A percentile compares a stretch with the other conserved stretches of the same genome.
These are phyloP conservation scores for Coemansia sp. DNA, from an alignment of 192 early-diverging fungal species.

Conservation along the genomic window DNA sequence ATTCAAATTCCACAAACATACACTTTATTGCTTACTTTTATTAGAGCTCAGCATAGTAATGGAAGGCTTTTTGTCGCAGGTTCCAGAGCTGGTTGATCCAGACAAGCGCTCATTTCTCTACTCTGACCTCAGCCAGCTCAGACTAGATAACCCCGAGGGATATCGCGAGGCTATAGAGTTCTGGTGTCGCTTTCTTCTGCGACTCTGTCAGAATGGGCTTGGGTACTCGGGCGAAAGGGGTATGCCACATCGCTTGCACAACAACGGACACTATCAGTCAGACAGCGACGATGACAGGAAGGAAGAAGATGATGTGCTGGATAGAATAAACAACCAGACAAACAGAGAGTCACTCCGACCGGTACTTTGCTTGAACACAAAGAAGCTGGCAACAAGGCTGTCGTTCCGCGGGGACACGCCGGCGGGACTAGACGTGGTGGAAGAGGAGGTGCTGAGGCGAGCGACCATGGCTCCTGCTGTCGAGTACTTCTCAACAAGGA, in stretches of 20 bases:
- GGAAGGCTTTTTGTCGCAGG: conserved; percentile 12
- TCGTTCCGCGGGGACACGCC: conserved; percentile 39
- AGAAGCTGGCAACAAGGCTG: conserved; percentile 17
- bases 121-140: conserved; percentile 34
- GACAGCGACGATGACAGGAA: not conserved
- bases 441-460: conserved; percentile 15
- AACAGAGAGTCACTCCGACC: conserved; percentile 2
- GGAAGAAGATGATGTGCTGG: conserved; percentile 2
- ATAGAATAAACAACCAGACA: not conserved
- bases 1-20: not conserved
- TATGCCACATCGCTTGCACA: not conserved
- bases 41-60: conserved; percentile 1
- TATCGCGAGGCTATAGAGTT: conserved; percentile 32
- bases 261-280: not conserved
- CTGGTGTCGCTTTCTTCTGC: conserved; percentile 26
- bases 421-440: conserved; percentile 22
- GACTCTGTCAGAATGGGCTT: conserved; percentile 18
- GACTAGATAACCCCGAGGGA: conserved; percentile 43
- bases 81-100: conserved; percentile 22
- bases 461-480: conserved; percentile 3
- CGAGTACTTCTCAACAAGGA: conserved; percentile 15
- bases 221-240: not conserved
- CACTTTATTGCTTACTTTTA: not conserved
- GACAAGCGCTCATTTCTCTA: conserved; percentile 51
- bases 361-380: conserved; percentile 21